Evolutionary conservation across 2,329 filamentous ascomycete species (phyloP).

Genomic region (Trichoderma aggressivum): DNA sequence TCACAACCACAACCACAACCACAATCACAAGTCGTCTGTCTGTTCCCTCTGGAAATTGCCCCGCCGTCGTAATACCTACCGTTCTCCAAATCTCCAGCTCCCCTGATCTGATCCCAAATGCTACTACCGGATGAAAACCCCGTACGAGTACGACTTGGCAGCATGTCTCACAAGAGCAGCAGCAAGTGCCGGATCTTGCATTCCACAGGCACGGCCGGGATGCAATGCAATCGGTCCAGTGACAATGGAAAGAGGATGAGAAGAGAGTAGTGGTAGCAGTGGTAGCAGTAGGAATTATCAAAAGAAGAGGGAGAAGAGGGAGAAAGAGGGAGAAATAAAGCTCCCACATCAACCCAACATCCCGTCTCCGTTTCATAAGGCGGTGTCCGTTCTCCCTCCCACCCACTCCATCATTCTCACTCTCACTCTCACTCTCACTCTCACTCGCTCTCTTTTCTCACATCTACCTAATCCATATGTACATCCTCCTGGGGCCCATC

Average conservation of each 20-base stretch:
- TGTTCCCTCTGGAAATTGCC: neutral
- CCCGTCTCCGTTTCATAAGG: neutral
- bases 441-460: neutral
- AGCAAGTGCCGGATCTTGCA: neutral
- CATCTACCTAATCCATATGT: neutral
- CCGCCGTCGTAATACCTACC: constrained; percentile 1
- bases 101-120: constrained; percentile 1
- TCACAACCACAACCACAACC: neutral
- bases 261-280: too few relatives aligned
- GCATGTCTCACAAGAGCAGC: neutral
- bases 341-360: neutral
- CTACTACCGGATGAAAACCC: neutral
- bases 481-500: neutral
- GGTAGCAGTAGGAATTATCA: too few relatives aligned
- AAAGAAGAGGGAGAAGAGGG: neutral
- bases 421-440: neutral
- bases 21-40: neutral
- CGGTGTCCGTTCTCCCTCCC: too few relatives aligned
- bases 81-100: constrained; percentile 8
- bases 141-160: neutral
- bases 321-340: neutral
- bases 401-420: too few relatives aligned
- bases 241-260: neutral
- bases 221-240: neutral
- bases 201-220: neutral